These are phyloP conservation scores for Beauveria varroae DNA, from an alignment of 2,329 filamentous ascomycete genomes.

Conservation along the genomic window DNA sequence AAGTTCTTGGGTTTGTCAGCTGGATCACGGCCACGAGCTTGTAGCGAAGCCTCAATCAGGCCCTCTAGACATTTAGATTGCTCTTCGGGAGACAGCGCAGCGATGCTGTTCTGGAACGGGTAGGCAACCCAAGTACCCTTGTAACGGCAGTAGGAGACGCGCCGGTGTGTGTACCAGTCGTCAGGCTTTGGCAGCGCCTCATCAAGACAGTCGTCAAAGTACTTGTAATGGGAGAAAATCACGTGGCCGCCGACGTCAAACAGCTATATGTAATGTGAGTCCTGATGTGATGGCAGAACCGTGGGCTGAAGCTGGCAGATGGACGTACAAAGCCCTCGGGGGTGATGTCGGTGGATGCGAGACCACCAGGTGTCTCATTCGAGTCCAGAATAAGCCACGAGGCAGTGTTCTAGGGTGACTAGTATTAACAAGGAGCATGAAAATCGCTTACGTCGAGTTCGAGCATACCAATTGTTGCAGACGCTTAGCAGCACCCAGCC, in stretches of 20 bases:
- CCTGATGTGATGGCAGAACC: background rate
- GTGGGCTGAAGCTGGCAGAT: constrained; percentile 3
- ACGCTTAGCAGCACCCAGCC: too few relatives aligned
- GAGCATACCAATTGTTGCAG: too few relatives aligned
- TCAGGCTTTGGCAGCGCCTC: background rate
- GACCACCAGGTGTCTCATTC: constrained; percentile 77
- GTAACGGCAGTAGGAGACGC: constrained; percentile 91
- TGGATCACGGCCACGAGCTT: constrained; percentile 65
- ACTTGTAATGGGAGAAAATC: constrained; percentile 97
- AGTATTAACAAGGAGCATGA: too few relatives aligned
- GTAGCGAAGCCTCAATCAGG: constrained; percentile 80
- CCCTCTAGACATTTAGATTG: constrained; percentile 83
- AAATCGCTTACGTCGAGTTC: too few relatives aligned
- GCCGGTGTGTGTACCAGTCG: constrained; percentile 90
- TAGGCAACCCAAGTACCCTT: constrained; percentile 87
- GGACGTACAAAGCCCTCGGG: constrained; percentile 82
- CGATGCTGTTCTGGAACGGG: constrained; percentile 96
- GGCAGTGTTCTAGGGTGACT: too few relatives aligned
- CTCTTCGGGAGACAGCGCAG: constrained; percentile 85
- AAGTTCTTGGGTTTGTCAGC: constrained; percentile 84
- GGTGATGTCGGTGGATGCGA: constrained; percentile 84
- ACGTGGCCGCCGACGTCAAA: constrained; percentile 93
- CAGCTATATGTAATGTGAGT: constrained; percentile 47
- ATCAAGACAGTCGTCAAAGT: constrained; percentile 86
- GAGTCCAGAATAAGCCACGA: constrained; percentile 89